Evolutionary conservation across 2,329 filamentous ascomycete genomes (phyloP).

Genomic region (Trichoderma guizhouense): DNA sequence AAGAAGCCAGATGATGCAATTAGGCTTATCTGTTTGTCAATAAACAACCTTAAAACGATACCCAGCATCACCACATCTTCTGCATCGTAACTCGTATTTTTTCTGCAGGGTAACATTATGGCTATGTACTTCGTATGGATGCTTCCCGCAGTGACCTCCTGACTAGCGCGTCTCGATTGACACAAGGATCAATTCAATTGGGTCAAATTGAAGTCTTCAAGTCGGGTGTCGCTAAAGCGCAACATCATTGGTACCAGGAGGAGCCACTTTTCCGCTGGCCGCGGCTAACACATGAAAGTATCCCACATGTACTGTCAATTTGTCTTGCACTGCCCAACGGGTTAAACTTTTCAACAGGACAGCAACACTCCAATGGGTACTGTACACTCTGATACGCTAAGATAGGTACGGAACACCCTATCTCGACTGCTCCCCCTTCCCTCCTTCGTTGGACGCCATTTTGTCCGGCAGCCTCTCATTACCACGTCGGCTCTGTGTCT

Average conservation of each 20-base stretch:
- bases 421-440: conserved; percentile 14
- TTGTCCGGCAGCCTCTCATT: conserved; percentile 4
- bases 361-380: background rate
- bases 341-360: conserved; percentile 15
- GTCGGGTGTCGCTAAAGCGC: background rate
- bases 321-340: background rate
- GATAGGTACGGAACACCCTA: conserved; percentile 5
- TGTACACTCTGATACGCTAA: conserved; percentile 3
- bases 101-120: background rate
- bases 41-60: background rate
- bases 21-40: background rate
- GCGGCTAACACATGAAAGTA: background rate
- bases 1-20: background rate
- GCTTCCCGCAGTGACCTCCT: background rate
- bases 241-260: background rate
- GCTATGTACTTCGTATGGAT: background rate
- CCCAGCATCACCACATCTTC: background rate
- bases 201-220: background rate
- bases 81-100: background rate
- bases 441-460: conserved; percentile 1
- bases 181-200: background rate
- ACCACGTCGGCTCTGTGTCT: background rate
- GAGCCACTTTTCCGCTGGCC: background rate
- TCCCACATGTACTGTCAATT: conserved; percentile 4
- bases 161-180: conserved; percentile 11